Percentiles rank a stretch among this genome's conserved stretches.
phyloP scores from a whole-genome alignment of 805 yeast genomes.

The Hanseniaspora guilliermondii region DNA sequence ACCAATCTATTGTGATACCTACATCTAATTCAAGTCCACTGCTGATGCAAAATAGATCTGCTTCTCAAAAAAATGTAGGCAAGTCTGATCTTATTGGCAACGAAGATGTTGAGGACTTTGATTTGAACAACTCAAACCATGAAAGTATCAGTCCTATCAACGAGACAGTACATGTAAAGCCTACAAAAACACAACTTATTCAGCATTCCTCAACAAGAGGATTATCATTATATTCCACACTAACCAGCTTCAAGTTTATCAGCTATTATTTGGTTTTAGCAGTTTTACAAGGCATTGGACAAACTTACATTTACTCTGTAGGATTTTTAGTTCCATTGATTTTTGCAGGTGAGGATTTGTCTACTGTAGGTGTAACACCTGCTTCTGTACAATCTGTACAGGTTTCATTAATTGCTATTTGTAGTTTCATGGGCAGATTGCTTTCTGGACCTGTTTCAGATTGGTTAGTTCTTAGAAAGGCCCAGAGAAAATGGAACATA shows the following conservation, averaged over 20 bases:
- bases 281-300: slow-evolving; percentile 51
- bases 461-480: slow-evolving; percentile 37
- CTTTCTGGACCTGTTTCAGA: slow-evolving; percentile 58
- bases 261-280: slow-evolving; percentile 46
- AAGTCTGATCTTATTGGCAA: neutral
- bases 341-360: slow-evolving; percentile 18
- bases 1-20: neutral
- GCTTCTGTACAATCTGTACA: slow-evolving; percentile 53
- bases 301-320: slow-evolving; percentile 58
- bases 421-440: slow-evolving; percentile 55
- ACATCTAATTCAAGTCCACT: neutral
- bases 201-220: slow-evolving; percentile 14
- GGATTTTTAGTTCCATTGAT: slow-evolving; percentile 56
- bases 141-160: neutral
- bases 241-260: slow-evolving; percentile 32
- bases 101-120: slow-evolving; percentile 1
- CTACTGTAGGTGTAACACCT: slow-evolving; percentile 16
- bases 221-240: slow-evolving; percentile 16
- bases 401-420: slow-evolving; percentile 52
- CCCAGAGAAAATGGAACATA: slow-evolving; percentile 58
- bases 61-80: neutral
- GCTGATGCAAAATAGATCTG: neutral
- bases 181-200: slow-evolving; percentile 2
- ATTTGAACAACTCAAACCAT: neutral
- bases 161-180: neutral